Conservation (phyloP, 805 yeast genomes). For the Kodamaea hsintzibuensis region DNA sequence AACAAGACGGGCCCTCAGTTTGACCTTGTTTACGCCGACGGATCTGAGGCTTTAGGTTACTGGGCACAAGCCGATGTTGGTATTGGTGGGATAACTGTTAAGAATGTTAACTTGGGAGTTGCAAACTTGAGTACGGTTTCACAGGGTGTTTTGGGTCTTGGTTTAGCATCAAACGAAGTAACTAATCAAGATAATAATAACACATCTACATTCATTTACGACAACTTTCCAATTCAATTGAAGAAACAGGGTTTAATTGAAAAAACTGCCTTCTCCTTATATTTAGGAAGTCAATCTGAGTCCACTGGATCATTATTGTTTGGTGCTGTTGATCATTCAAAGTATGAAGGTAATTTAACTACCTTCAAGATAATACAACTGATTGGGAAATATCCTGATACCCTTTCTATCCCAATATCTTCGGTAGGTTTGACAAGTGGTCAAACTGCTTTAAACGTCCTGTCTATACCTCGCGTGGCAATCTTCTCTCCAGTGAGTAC, state of each 20-base stretch:
- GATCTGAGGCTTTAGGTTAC: constrained; percentile 7
- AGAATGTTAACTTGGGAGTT: constrained; percentile 16
- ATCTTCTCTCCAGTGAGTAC: neutral
- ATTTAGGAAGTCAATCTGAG: constrained; percentile 46
- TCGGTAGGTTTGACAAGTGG: too few species aligned
- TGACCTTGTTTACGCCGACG: constrained; percentile 9
- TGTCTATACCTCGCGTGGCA: neutral
- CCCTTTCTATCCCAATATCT: neutral
- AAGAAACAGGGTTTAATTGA: constrained; percentile 57
- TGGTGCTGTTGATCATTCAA: constrained; percentile 71
- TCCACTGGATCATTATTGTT: constrained; percentile 56
- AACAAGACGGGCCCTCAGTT: constrained; percentile 24
- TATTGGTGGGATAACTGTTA: constrained; percentile 8
- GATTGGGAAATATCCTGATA: constrained; percentile 3
- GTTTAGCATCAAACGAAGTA: constrained; percentile 13
- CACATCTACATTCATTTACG: constrained; percentile 43
- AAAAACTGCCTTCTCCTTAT: constrained; percentile 61
- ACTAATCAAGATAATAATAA: constrained; percentile 17
- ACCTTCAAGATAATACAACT: constrained; percentile 20
- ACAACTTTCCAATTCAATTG: constrained; percentile 66
- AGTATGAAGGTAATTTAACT: constrained; percentile 50
- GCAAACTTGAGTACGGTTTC: constrained; percentile 12
- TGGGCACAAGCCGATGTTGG: constrained; percentile 9
- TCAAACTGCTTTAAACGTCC: neutral
- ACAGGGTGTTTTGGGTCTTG: constrained; percentile 23